Evolutionary conservation across 345 rosid species (phyloP).

Genomic region (Dovyalis caffra): DNA sequence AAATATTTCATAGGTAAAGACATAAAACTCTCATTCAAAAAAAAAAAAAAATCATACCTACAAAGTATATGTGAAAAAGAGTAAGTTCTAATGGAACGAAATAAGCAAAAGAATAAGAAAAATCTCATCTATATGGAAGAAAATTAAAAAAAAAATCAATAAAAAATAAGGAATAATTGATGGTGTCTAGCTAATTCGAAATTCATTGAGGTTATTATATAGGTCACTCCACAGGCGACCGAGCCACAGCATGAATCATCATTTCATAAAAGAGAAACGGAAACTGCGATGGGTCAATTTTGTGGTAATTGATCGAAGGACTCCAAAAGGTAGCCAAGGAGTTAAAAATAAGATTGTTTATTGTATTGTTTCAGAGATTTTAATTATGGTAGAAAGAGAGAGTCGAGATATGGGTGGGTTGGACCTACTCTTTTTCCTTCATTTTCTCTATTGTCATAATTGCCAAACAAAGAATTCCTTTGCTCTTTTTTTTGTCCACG

Average conservation of each 20-base stretch:
- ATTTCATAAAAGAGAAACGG: slow-evolving; percentile 13
- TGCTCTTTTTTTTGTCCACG: slow-evolving; percentile 2
- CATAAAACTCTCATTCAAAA: no score
- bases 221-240: background rate
- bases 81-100: no score
- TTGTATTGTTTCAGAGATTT: slow-evolving; percentile 15
- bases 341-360: background rate
- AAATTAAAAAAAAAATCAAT: no score
- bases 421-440: slow-evolving; percentile 16
- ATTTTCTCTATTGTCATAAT: slow-evolving; percentile 20
- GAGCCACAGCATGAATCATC: slow-evolving; percentile 13
- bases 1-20: no score
- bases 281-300: slow-evolving; percentile 20
- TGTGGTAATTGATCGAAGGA: slow-evolving; percentile 23
- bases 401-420: slow-evolving; percentile 15
- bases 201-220: background rate
- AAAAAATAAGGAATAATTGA: no score
- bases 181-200: slow-evolving; percentile 2
- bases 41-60: no score
- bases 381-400: slow-evolving; percentile 14
- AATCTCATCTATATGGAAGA: no score
- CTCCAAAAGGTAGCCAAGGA: slow-evolving; percentile 1
- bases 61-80: no score
- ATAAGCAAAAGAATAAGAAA: no score
- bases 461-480: background rate